Conservation (phyloP, 2,329 filamentous ascomycete species). For the Clonostachys rosea region DNA sequence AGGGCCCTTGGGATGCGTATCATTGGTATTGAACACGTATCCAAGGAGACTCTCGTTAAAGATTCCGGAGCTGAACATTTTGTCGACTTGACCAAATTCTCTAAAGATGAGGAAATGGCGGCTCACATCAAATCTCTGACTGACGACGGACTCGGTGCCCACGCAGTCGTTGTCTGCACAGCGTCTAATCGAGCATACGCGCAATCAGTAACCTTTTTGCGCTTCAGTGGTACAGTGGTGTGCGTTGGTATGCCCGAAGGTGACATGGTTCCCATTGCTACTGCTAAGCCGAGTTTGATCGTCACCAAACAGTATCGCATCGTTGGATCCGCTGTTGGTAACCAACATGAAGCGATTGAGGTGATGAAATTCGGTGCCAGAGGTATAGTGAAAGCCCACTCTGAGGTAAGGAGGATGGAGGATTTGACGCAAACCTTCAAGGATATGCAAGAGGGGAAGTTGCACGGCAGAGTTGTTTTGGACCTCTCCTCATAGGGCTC, state of each 20-base stretch:
- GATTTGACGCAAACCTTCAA: too few species aligned
- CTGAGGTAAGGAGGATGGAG: too few species aligned
- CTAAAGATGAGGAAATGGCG: conserved; percentile 27
- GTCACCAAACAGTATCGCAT: conserved; percentile 37
- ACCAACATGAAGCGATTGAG: conserved; percentile 34
- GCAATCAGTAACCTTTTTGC: conserved; percentile 12
- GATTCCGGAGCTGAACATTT: conserved; percentile 13
- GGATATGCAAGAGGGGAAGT: too few species aligned
- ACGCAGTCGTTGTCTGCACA: conserved; percentile 13
- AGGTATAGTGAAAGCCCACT: neutral
- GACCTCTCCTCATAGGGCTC: too few species aligned
- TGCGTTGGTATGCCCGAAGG: conserved; percentile 16
- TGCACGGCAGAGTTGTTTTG: too few species aligned
- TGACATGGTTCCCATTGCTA: conserved; percentile 29
- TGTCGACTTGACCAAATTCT: conserved; percentile 42
- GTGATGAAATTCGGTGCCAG: neutral
- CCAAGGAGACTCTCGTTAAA: conserved; percentile 10
- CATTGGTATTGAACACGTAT: conserved; percentile 16
- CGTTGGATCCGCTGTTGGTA: conserved; percentile 44
- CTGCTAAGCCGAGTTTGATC: conserved; percentile 31
- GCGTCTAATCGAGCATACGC: conserved; percentile 12
- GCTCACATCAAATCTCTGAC: conserved; percentile 12
- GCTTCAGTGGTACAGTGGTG: conserved; percentile 17
- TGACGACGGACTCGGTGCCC: conserved; percentile 9
- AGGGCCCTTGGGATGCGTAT: conserved; percentile 16